phyloP scores from a whole-genome alignment of 108 stramenopile genomes.

The Craspedostauros australis region DNA sequence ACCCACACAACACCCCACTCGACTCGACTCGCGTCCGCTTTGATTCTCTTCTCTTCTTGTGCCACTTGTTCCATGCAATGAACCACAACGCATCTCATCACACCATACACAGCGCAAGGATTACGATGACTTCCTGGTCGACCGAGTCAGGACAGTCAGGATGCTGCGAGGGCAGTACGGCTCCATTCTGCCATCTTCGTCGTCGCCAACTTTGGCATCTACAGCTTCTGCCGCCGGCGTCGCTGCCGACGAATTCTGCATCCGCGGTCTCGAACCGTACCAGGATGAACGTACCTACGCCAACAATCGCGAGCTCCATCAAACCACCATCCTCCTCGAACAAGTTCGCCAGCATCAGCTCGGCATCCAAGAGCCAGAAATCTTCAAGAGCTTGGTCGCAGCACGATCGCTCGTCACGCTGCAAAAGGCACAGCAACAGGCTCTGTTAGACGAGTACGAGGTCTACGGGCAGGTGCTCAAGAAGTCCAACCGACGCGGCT shows the following conservation, averaged over 20 bases:
- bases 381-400: slow-evolving; percentile 12
- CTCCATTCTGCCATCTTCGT: no score
- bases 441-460: slow-evolving; percentile 15
- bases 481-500: slow-evolving; percentile 3
- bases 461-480: slow-evolving; percentile 13
- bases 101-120: slow-evolving; percentile 21
- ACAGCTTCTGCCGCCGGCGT: neutral
- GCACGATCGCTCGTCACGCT: slow-evolving; percentile 11
- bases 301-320: slow-evolving; percentile 5
- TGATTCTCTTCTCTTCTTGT: no score
- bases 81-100: no score
- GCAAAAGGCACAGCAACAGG: slow-evolving; percentile 13
- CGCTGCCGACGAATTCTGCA: slow-evolving; percentile 9
- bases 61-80: no score
- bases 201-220: neutral
- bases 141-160: slow-evolving; percentile 25
- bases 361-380: slow-evolving; percentile 14
- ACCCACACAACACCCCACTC: no score
- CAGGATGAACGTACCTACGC: slow-evolving; percentile 3
- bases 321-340: slow-evolving; percentile 22
- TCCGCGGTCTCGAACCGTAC: slow-evolving; percentile 36
- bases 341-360: slow-evolving; percentile 20
- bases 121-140: slow-evolving; percentile 26
- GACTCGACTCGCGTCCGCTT: no score
- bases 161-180: slow-evolving; percentile 4